phyloP scores from a whole-genome alignment of 192 early-diverging fungal genomes.

The Allomyces arbusculus region DNA sequence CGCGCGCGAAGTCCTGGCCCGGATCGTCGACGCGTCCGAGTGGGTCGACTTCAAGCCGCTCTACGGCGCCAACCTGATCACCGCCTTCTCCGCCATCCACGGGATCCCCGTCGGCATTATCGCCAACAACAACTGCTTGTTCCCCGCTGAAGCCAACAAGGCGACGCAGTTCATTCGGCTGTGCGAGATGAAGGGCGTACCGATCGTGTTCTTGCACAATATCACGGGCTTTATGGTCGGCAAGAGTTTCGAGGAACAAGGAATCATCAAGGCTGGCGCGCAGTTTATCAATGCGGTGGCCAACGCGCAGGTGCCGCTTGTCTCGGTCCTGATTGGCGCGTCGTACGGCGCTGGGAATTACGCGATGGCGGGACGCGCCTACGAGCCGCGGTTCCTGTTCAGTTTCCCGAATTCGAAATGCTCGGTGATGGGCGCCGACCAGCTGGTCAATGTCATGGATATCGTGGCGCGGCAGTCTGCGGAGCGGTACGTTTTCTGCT shows the following conservation, averaged over 20 bases:
- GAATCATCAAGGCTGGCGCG: conserved; percentile 46
- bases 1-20: conserved; percentile 39
- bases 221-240: conserved; percentile 58
- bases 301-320: conserved; percentile 33
- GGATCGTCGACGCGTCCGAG: conserved; percentile 42
- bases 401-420: neutral
- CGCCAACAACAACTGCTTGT: conserved; percentile 41
- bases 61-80: conserved; percentile 39
- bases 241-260: conserved; percentile 39
- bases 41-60: conserved; percentile 42
- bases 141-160: conserved; percentile 42
- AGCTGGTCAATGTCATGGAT: conserved; percentile 46
- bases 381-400: conserved; percentile 26
- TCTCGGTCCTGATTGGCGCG: conserved; percentile 43
- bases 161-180: conserved; percentile 47
- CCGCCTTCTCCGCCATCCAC: conserved; percentile 42
- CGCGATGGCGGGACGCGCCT: conserved; percentile 43
- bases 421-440: conserved; percentile 26
- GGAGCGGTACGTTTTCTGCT: conserved; percentile 12
- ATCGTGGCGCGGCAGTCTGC: conserved; percentile 42
- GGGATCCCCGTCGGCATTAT: conserved; percentile 44
- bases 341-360: conserved; percentile 51
- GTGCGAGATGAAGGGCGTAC: conserved; percentile 32
- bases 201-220: conserved; percentile 40
- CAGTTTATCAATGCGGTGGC: conserved; percentile 47